A percentile compares a stretch with the other conserved stretches of the same genome.
Conservation (phyloP, 2,329 filamentous ascomycete genomes). For the Xylaria digitata region DNA sequence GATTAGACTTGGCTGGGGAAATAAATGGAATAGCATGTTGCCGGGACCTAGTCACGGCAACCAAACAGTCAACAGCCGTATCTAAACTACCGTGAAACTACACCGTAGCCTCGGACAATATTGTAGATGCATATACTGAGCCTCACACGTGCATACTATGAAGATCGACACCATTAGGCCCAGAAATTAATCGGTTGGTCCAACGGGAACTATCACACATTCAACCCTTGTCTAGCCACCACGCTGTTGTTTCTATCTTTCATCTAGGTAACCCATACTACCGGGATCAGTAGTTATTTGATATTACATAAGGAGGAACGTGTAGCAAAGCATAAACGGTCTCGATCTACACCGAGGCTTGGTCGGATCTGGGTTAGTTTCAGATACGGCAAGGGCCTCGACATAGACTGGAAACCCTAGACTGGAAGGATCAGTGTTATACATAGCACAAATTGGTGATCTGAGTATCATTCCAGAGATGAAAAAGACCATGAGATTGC, state of each 20-base stretch:
- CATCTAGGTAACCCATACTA: constrained; percentile 22
- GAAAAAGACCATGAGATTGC: neutral
- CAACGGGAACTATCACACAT: constrained; percentile 18
- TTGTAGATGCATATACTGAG: neutral
- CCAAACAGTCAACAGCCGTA: neutral
- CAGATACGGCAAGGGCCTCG: neutral
- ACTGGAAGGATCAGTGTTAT: neutral
- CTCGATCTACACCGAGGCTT: neutral
- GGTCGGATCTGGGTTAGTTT: neutral
- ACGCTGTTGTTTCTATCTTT: constrained; percentile 11
- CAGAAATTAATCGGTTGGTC: constrained; percentile 1
- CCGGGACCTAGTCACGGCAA: neutral
- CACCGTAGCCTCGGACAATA: neutral
- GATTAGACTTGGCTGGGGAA: neutral
- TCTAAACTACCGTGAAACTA: neutral
- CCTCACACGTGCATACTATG: neutral
- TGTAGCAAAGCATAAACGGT: neutral
- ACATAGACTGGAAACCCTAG: neutral
- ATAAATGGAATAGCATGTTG: neutral
- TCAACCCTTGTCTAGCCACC: constrained; percentile 3
- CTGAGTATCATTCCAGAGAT: neutral
- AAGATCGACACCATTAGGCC: neutral
- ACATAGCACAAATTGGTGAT: neutral
- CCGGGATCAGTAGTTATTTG: constrained; percentile 14
- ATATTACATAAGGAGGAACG: constrained; percentile 2